Evolutionary conservation across 140 eudicot genomes (phyloP).

Genomic region (Erigeron philadelphicus): DNA sequence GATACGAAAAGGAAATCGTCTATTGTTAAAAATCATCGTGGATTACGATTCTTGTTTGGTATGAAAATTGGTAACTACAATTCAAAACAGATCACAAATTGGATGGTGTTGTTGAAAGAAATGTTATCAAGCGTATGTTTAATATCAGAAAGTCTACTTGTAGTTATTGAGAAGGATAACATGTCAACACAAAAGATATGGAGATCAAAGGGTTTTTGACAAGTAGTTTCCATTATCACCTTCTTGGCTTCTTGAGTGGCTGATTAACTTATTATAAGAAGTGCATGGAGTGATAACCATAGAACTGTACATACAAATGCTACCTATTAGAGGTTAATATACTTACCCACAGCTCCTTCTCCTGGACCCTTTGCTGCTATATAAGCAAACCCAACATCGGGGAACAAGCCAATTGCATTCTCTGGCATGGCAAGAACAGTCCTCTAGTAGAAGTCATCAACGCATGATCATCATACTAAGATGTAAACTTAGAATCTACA

Average conservation of each 20-base stretch:
- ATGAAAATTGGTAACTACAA: neutral
- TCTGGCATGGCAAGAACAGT: conserved; percentile 98
- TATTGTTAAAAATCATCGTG: neutral
- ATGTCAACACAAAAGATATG: neutral
- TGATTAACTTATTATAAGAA: neutral
- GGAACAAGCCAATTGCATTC: conserved; percentile 89
- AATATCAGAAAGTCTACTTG: neutral
- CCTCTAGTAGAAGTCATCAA: conserved; percentile 44
- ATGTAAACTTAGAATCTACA: conserved; percentile 1
- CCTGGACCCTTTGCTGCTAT: conserved; percentile 89
- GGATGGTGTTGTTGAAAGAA: neutral
- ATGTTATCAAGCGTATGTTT: neutral
- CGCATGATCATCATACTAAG: neutral
- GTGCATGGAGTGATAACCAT: neutral
- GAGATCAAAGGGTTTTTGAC: neutral
- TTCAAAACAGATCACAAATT: neutral
- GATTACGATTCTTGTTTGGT: neutral
- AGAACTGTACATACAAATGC: neutral
- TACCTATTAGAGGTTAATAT: conserved; percentile 1
- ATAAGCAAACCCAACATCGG: conserved; percentile 90
- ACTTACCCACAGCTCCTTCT: conserved; percentile 85
- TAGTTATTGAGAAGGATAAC: neutral
- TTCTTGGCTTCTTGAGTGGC: neutral
- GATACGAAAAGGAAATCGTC: neutral
- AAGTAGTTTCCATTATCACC: neutral